These are phyloP conservation scores for Tolypocladium tropicale DNA, from an alignment of 2,329 filamentous ascomycete species.

Conservation along the genomic window DNA sequence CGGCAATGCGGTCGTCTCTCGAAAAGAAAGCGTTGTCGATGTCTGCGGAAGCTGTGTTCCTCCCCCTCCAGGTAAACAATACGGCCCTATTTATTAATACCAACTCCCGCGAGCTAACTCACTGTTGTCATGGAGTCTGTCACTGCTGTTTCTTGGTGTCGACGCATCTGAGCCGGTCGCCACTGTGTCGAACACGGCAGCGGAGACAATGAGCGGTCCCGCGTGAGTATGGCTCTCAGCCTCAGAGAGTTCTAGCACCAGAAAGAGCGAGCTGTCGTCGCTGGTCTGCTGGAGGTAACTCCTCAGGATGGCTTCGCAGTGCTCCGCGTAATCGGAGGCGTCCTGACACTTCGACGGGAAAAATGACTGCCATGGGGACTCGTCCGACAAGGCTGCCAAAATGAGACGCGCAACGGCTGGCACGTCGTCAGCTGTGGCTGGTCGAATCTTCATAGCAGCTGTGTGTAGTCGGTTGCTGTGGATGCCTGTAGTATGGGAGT, in stretches of 20 bases:
- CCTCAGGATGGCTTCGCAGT: not conserved
- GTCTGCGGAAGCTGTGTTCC: not conserved
- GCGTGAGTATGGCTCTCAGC: not conserved
- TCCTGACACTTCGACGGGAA: slow-evolving; percentile 2
- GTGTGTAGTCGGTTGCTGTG: not conserved
- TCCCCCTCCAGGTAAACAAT: not conserved
- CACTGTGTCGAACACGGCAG: slow-evolving; percentile 7
- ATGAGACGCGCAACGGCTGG: slow-evolving; percentile 8
- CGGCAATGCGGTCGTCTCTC: not conserved
- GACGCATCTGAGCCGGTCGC: not conserved
- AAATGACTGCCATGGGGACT: slow-evolving; percentile 7
- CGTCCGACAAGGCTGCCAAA: slow-evolving; percentile 6
- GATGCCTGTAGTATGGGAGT: not conserved
- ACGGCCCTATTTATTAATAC: not conserved
- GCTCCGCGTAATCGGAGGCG: not conserved
- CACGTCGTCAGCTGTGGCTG: slow-evolving; percentile 7
- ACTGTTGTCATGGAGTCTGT: not conserved
- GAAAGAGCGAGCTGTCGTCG: slow-evolving; percentile 1
- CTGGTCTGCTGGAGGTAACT: slow-evolving; percentile 2
- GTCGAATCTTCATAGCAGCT: slow-evolving; percentile 6
- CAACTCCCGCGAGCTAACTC: not conserved
- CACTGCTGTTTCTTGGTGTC: not conserved
- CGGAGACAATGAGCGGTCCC: slow-evolving; percentile 4
- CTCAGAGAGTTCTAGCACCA: slow-evolving; percentile 6
- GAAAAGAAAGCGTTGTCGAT: not conserved